Evolutionary conservation across 768 basidiomycete species (phyloP).

Genomic region (Gloeopeniophorella convolvens): DNA sequence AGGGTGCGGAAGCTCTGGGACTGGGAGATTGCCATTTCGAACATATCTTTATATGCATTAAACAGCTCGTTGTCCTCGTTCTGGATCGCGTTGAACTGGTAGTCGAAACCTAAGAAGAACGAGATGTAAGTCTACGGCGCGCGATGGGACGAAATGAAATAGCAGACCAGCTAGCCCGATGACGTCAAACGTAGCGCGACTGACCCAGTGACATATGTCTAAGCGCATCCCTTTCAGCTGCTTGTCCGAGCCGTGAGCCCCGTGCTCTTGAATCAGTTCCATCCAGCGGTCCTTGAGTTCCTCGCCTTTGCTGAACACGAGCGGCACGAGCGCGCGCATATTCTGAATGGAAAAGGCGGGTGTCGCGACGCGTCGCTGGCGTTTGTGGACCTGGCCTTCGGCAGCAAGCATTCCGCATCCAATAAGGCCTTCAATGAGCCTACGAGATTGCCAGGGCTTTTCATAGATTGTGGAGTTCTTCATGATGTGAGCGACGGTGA

Average conservation of each 20-base stretch:
- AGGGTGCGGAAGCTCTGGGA: constrained; percentile 38
- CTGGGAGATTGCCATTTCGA: constrained; percentile 62
- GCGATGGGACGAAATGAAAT: neutral
- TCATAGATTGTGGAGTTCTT: constrained; percentile 68
- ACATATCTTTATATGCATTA: constrained; percentile 80
- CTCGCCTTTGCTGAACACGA: constrained; percentile 63
- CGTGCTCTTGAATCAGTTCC: constrained; percentile 36
- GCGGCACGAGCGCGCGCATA: constrained; percentile 60
- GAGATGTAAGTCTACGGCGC: neutral
- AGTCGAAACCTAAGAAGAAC: constrained; percentile 61
- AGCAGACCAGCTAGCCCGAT: constrained; percentile 77
- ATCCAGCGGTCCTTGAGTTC: constrained; percentile 59
- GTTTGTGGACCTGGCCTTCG: constrained; percentile 71
- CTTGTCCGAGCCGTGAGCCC: constrained; percentile 17
- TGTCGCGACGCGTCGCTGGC: constrained; percentile 70
- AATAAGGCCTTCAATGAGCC: constrained; percentile 67
- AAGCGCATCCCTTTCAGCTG: constrained; percentile 34
- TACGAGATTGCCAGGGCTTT: constrained; percentile 78
- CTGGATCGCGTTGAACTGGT: constrained; percentile 78
- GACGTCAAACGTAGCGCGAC: constrained; percentile 82
- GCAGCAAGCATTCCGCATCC: constrained; percentile 80
- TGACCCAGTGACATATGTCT: constrained; percentile 78
- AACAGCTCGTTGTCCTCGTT: constrained; percentile 76
- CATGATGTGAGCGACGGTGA: constrained; percentile 66
- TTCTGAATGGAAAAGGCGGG: constrained; percentile 81